These are phyloP conservation scores for Fusarium illudens DNA, from an alignment of 2,329 filamentous ascomycete genomes.

Conservation along the genomic window DNA sequence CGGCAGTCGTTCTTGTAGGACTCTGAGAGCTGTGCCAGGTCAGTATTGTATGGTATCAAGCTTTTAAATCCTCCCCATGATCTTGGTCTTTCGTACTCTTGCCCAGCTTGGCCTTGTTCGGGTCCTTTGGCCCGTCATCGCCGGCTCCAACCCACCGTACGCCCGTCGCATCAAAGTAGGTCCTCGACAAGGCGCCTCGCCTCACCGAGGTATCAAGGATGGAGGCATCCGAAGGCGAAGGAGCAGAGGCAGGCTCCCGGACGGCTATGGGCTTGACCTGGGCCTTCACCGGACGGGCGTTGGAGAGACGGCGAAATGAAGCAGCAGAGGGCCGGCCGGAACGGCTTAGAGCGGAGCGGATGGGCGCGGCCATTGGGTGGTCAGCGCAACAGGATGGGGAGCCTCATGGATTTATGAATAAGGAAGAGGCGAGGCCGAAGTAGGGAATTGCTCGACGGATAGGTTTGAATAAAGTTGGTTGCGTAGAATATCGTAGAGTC, in stretches of 20 bases:
- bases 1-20: slow-evolving; percentile 72
- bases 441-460: background rate
- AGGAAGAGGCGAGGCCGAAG: background rate
- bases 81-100: slow-evolving; percentile 59
- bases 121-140: slow-evolving; percentile 54
- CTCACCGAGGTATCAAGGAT: slow-evolving; percentile 12
- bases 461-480: background rate
- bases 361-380: slow-evolving; percentile 48
- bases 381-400: slow-evolving; percentile 35
- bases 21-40: slow-evolving; percentile 62
- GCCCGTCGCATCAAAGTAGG: slow-evolving; percentile 48
- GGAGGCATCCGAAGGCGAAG: slow-evolving; percentile 7
- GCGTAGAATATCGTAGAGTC: slow-evolving; percentile 1
- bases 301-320: slow-evolving; percentile 42
- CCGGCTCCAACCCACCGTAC: slow-evolving; percentile 40
- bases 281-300: slow-evolving; percentile 45
- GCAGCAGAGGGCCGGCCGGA: slow-evolving; percentile 35
- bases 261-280: slow-evolving; percentile 39
- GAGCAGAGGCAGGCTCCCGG: slow-evolving; percentile 12
- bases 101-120: slow-evolving; percentile 70
- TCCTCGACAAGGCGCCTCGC: slow-evolving; percentile 32
- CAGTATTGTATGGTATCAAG: background rate
- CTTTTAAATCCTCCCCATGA: background rate
- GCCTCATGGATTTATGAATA: slow-evolving; percentile 34
- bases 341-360: slow-evolving; percentile 42